Evolutionary conservation across 257 asterid species (phyloP).

Genomic region (Rauvolfia tetraphylla): DNA sequence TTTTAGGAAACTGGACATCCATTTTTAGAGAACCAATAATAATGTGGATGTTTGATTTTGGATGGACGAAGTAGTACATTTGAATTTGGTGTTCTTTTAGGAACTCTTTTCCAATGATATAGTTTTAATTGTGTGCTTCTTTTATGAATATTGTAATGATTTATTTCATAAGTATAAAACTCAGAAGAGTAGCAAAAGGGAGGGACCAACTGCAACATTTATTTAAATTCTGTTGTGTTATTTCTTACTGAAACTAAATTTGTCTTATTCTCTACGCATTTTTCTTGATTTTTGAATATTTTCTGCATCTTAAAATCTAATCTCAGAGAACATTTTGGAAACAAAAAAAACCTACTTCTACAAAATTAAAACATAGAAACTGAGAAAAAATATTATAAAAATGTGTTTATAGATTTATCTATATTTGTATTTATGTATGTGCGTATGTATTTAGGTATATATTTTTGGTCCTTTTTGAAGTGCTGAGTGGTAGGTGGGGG

Average conservation of each 20-base stretch:
- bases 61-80: background rate
- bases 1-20: too few relatives aligned
- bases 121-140: background rate
- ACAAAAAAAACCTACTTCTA: background rate
- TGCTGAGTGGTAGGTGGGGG: background rate
- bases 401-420: too few relatives aligned
- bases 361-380: background rate
- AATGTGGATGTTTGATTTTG: too few relatives aligned
- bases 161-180: background rate
- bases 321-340: background rate
- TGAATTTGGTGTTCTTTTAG: background rate
- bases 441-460: too few relatives aligned
- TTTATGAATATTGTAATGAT: background rate
- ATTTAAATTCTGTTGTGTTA: background rate
- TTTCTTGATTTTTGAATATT: background rate
- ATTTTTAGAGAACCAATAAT: too few relatives aligned
- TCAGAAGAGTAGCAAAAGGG: background rate
- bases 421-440: too few relatives aligned
- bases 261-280: too few relatives aligned
- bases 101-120: background rate
- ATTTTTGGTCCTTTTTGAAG: too few relatives aligned
- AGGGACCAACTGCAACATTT: background rate
- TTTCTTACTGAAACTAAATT: background rate
- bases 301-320: constrained; percentile 1
- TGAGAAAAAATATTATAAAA: background rate